A percentile compares a stretch with the other conserved stretches of the same genome.
phyloP scores from a whole-genome alignment of 2,329 filamentous ascomycete species.

The Mycosphaerella sp. region DNA sequence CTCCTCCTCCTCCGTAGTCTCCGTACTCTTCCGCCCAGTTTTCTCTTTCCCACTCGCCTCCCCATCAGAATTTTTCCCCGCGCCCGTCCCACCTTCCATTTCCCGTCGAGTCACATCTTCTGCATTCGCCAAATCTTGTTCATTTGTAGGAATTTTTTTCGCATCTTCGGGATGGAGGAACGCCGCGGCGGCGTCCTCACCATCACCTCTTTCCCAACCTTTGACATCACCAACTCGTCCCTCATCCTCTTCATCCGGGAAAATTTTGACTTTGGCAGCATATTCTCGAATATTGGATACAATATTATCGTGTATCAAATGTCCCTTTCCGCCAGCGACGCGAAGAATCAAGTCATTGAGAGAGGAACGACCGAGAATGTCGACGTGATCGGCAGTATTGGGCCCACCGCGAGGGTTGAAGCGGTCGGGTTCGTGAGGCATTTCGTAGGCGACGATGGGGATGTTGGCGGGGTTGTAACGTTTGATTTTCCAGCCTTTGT shows the following conservation, averaged over 20 bases:
- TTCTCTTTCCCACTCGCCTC: slow-evolving; percentile 10
- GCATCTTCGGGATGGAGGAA: slow-evolving; percentile 5
- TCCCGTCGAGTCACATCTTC: neutral
- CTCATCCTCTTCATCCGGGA: slow-evolving; percentile 15
- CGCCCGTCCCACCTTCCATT: neutral
- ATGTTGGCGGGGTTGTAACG: slow-evolving; percentile 84
- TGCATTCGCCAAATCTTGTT: neutral
- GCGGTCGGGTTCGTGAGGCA: slow-evolving; percentile 90
- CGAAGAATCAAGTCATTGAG: slow-evolving; percentile 85
- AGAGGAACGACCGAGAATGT: slow-evolving; percentile 82
- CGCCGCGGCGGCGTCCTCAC: neutral
- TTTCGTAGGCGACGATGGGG: slow-evolving; percentile 81
- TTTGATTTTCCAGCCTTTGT: slow-evolving; percentile 87
- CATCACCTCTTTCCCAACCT: neutral
- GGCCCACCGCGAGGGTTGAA: slow-evolving; percentile 74
- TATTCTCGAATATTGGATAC: slow-evolving; percentile 78
- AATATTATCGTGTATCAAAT: slow-evolving; percentile 69
- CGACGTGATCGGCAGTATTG: slow-evolving; percentile 81
- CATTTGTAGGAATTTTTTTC: neutral
- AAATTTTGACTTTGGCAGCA: slow-evolving; percentile 59
- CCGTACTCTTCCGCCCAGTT: slow-evolving; percentile 4
- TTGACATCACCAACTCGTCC: slow-evolving; percentile 12
- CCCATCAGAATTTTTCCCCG: slow-evolving; percentile 1
- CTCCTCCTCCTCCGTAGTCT: slow-evolving; percentile 3
- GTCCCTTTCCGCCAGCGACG: slow-evolving; percentile 77